Conservation (phyloP, 805 yeast species). For the Wickerhamomyces kurtzmanii region DNA sequence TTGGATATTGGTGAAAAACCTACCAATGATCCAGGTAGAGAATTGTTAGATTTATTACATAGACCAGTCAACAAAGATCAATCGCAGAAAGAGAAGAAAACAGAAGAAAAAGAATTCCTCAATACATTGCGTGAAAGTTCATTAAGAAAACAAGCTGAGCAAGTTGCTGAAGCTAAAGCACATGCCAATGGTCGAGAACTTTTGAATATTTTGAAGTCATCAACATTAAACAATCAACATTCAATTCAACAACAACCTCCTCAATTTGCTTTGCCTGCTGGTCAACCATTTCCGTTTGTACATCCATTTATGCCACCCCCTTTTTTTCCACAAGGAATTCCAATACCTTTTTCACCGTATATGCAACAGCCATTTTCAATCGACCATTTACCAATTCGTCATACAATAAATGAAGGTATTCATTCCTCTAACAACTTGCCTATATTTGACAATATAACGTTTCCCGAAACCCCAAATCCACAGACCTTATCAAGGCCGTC, state of each 20-base stretch:
- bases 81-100: conserved; percentile 5
- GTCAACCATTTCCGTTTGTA: conserved; percentile 10
- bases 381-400: background rate
- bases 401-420: conserved; percentile 1
- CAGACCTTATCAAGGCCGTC: conserved; percentile 27
- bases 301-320: conserved; percentile 12
- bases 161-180: conserved; percentile 1
- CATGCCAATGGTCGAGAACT: conserved; percentile 4
- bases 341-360: conserved; percentile 2
- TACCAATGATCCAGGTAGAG: conserved; percentile 65
- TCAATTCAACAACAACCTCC: background rate
- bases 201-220: conserved; percentile 3
- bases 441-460: conserved; percentile 6
- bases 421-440: conserved; percentile 8
- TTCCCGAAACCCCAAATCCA: conserved; percentile 27
- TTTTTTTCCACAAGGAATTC: conserved; percentile 2
- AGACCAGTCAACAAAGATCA: conserved; percentile 26
- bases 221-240: background rate
- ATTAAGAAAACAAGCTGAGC: conserved; percentile 3
- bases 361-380: conserved; percentile 1
- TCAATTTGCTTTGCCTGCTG: conserved; percentile 5
- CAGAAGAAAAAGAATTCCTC: conserved; percentile 1
- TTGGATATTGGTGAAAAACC: conserved; percentile 42
- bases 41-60: conserved; percentile 53
- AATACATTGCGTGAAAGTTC: conserved; percentile 2